phyloP scores from a whole-genome alignment of 805 yeast species.

The Candida ovalis region DNA sequence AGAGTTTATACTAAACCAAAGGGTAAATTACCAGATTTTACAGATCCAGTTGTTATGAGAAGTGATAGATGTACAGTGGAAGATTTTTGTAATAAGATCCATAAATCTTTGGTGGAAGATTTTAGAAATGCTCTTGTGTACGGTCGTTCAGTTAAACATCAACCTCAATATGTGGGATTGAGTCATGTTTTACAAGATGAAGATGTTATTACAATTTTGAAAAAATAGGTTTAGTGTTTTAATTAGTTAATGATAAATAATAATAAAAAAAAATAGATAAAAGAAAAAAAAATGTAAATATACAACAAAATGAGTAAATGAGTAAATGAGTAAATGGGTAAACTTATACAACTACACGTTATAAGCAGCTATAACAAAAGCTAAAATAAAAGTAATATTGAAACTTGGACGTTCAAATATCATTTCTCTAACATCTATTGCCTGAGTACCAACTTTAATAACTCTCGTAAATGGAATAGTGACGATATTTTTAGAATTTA shows the following conservation, averaged over 20 bases:
- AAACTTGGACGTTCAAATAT: constrained; percentile 59
- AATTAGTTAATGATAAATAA: neutral
- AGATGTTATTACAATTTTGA: constrained; percentile 93
- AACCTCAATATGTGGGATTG: constrained; percentile 94
- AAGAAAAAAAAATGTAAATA: neutral
- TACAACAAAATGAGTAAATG: no score
- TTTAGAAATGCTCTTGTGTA: constrained; percentile 90
- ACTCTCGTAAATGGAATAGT: constrained; percentile 38
- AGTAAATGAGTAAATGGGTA: no score
- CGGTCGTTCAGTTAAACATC: constrained; percentile 95
- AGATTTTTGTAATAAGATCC: constrained; percentile 95
- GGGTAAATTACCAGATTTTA: constrained; percentile 89
- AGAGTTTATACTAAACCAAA: constrained; percentile 97
- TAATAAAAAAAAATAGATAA: neutral
- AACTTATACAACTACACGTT: constrained; percentile 29
- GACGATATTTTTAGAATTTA: constrained; percentile 52
- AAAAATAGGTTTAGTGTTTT: constrained; percentile 39
- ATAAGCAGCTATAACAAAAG: constrained; percentile 59
- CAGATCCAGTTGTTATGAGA: constrained; percentile 90
- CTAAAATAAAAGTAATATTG: constrained; percentile 49
- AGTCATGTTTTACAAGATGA: constrained; percentile 84
- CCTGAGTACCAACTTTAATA: constrained; percentile 34
- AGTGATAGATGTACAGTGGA: constrained; percentile 80
- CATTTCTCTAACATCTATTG: constrained; percentile 46
- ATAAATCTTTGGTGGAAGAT: constrained; percentile 89